Evolutionary conservation across 2,329 filamentous ascomycete genomes (phyloP).

Genomic region (Aspergillaceae sp.): DNA sequence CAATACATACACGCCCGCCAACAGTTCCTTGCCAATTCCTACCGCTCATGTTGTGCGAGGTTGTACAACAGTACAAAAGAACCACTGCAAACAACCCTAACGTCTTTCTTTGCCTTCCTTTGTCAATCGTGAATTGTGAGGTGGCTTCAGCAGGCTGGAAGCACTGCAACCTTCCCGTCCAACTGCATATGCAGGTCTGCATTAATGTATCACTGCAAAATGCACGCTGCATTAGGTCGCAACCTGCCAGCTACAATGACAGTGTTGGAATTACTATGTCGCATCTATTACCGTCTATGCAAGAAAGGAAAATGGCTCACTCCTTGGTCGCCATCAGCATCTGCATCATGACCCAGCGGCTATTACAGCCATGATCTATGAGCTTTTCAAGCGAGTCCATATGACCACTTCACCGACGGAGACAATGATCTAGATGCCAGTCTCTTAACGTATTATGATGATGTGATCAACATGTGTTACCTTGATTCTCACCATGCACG

Average conservation of each 20-base stretch:
- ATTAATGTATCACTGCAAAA: not conserved
- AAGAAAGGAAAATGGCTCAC: not conserved
- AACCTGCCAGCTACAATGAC: not conserved
- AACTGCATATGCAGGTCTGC: not conserved
- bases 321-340: not conserved
- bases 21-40: not conserved
- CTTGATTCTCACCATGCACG: not conserved
- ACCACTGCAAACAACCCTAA: not conserved
- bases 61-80: not conserved
- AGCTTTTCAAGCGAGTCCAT: not conserved
- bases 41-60: not conserved
- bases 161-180: not conserved
- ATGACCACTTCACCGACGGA: slow-evolving; percentile 1
- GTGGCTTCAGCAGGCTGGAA: not conserved
- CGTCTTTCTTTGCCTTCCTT: not conserved
- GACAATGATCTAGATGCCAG: not conserved
- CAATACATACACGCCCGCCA: not conserved
- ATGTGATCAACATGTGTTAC: not conserved
- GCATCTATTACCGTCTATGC: not conserved
- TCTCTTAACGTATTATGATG: not conserved
- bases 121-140: not conserved
- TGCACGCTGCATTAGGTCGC: not conserved
- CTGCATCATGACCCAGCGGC: not conserved
- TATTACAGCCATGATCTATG: not conserved
- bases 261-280: not conserved